Percentiles rank a stretch among this genome's conserved stretches.
These are phyloP conservation scores for Tricholoma terreum DNA, from an alignment of 768 basidiomycete genomes.

Conservation along the genomic window DNA sequence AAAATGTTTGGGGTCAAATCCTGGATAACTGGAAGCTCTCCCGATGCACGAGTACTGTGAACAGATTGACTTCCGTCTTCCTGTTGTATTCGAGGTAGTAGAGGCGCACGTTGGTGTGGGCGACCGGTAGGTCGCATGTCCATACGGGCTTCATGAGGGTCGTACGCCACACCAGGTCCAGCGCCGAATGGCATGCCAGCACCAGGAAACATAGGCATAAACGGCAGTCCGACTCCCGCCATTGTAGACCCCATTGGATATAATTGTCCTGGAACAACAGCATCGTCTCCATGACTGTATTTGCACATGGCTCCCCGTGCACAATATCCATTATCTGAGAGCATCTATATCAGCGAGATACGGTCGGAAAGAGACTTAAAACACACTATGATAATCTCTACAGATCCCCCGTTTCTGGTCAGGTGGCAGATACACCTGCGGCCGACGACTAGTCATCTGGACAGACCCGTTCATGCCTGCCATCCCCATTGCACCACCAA, in stretches of 20 bases:
- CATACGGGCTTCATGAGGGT: slow-evolving; percentile 77
- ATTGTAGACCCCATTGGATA: slow-evolving; percentile 51
- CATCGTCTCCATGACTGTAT: slow-evolving; percentile 90
- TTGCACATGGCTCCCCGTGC: slow-evolving; percentile 86
- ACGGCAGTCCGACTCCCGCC: slow-evolving; percentile 47
- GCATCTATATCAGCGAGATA: slow-evolving; percentile 5
- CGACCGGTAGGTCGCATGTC: slow-evolving; percentile 60
- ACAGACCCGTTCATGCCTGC: slow-evolving; percentile 32
- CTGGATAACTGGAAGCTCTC: slow-evolving; percentile 81
- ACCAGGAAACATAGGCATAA: slow-evolving; percentile 66
- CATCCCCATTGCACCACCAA: slow-evolving; percentile 26
- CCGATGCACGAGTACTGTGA: slow-evolving; percentile 45
- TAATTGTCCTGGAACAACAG: slow-evolving; percentile 69
- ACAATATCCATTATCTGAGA: slow-evolving; percentile 85
- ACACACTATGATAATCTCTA: slow-evolving; percentile 90
- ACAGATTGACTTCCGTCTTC: slow-evolving; percentile 46
- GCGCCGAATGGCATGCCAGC: slow-evolving; percentile 56
- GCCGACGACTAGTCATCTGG: slow-evolving; percentile 44
- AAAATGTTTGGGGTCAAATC: slow-evolving; percentile 65
- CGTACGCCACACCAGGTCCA: slow-evolving; percentile 53
- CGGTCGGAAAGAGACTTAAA: neutral
- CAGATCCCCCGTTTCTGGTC: slow-evolving; percentile 78
- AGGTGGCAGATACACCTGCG: slow-evolving; percentile 64
- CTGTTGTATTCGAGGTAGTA: slow-evolving; percentile 53
- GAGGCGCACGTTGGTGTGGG: slow-evolving; percentile 52